These are phyloP conservation scores for Tulasnella sp. DNA, from an alignment of 768 basidiomycete species.

Conservation along the genomic window DNA sequence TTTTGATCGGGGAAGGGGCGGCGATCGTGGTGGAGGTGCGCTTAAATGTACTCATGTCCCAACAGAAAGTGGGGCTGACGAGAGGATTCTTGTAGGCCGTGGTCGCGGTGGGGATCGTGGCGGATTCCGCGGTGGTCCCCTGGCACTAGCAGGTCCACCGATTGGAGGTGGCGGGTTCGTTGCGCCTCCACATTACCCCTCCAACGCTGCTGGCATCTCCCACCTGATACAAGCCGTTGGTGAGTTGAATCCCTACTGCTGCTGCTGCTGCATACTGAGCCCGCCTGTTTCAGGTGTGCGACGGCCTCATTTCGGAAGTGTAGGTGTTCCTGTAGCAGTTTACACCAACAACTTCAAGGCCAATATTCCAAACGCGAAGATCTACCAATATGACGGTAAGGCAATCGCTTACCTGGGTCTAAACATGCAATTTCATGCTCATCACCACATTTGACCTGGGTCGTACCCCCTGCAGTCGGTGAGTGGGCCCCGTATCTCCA, in stretches of 20 bases:
- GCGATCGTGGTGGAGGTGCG: not conserved
- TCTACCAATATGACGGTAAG: conserved; percentile 73
- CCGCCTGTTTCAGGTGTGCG: conserved; percentile 51
- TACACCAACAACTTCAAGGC: conserved; percentile 53
- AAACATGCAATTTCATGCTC: not conserved
- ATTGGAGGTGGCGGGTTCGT: not conserved
- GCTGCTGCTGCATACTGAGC: conserved; percentile 27
- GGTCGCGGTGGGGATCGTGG: conserved; percentile 9
- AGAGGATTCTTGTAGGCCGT: too few relatives aligned
- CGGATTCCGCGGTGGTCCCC: not conserved
- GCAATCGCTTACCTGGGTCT: conserved; percentile 7
- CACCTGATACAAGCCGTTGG: not conserved
- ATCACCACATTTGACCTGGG: too few relatives aligned
- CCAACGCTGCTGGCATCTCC: not conserved
- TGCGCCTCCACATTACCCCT: not conserved
- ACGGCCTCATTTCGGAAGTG: conserved; percentile 49
- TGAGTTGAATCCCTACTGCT: not conserved
- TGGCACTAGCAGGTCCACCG: not conserved
- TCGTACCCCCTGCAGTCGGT: conserved; percentile 32
- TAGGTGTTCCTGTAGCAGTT: conserved; percentile 37
- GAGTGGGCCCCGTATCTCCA: conserved; percentile 22
- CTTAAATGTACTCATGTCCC: not conserved
- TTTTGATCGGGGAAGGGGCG: not conserved
- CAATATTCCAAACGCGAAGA: conserved; percentile 47
- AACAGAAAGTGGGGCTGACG: too few relatives aligned